A percentile compares a stretch with the other conserved stretches of the same genome.
These are phyloP conservation scores for Colletotrichum gloeosporioides DNA, from an alignment of 2,329 filamentous ascomycete species.

Conservation along the genomic window DNA sequence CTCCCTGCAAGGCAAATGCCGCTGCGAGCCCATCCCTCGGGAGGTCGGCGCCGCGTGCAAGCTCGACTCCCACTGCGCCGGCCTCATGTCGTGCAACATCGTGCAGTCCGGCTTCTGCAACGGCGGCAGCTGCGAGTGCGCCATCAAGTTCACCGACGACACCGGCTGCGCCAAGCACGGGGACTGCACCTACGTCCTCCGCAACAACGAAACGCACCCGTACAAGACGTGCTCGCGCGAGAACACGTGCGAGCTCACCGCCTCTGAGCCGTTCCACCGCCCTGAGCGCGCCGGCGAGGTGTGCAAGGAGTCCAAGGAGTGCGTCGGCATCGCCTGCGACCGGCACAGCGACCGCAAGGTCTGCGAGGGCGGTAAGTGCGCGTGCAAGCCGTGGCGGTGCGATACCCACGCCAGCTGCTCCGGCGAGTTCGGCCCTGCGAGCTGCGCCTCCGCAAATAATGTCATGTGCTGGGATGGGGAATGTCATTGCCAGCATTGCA, in stretches of 20 bases:
- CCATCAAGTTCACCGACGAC: neutral
- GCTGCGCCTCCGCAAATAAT: neutral
- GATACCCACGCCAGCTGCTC: neutral
- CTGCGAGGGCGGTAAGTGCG: neutral
- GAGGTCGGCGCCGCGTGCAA: neutral
- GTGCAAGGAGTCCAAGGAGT: neutral
- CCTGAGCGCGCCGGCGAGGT: neutral
- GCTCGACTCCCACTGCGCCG: neutral
- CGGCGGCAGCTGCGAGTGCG: neutral
- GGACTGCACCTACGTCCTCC: neutral
- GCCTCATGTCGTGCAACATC: neutral
- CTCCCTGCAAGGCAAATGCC: neutral
- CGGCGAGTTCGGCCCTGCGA: neutral
- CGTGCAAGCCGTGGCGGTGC: neutral
- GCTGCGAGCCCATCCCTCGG: neutral
- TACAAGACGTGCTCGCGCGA: neutral
- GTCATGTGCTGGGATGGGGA: neutral
- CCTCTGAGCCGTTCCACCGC: neutral
- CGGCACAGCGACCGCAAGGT: neutral
- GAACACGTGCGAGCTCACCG: neutral
- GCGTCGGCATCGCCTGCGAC: neutral
- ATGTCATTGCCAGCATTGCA: neutral
- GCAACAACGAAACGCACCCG: neutral
- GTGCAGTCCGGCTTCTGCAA: neutral
- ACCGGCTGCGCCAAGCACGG: neutral